Base-by-base conservation (phyloP, 371 early-diverging fungal genomes). In the Mucor mucedo region DNA sequence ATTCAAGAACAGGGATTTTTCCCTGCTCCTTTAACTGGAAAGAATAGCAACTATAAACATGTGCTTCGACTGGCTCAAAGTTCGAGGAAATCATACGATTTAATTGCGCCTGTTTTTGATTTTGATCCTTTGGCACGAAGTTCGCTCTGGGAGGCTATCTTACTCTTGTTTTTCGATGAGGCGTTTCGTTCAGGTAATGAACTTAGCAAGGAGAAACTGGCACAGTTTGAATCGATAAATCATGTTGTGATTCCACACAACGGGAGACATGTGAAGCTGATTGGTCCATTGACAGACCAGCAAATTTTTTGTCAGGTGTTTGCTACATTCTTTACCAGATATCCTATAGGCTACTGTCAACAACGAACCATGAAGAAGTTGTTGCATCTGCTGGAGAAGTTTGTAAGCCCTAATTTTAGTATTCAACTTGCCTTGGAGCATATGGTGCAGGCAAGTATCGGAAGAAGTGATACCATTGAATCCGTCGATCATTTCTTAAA, bases 101-200 rank as follows among this genome's bases (percentile, higher is more conserved):
- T 49, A 13, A 55, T 73, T 3, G 55, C 52, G 5, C 64, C 64
- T 48, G 44, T 70, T 1, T 74, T 74, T 58, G 53, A 55, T 29
- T 70, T 74, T 58, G 75, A 74, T 41, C 71, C 69, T 11, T 16
- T 52, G 0, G 71, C 75, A 4, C 41, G 75, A n/a, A 47, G 60
- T 0, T 49, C 28, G 7, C 59, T 74, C 7, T 74, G 75, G 75
- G 71, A 74, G 45, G 52, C 68, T 3, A 42, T 62, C 0, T 27
- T 70, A 2, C n/a, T 52, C 1, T 10, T 68, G 0, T 32, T 74
- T 2, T 67, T 74, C 52, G 71, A 74, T 53, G 63, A 71, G 44
- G 65, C 68, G 9, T 74, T 70, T 52, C 35, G 63, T 27, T 52
- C 55, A 21, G 21, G 21, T 3, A 49, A 54, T n/a, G 29, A 39